A percentile compares a stretch with the other conserved stretches of the same genome.
These are phyloP conservation scores for Amoebophrya sp. DNA, from an alignment of 169 alveolate genomes.

Conservation along the genomic window DNA sequence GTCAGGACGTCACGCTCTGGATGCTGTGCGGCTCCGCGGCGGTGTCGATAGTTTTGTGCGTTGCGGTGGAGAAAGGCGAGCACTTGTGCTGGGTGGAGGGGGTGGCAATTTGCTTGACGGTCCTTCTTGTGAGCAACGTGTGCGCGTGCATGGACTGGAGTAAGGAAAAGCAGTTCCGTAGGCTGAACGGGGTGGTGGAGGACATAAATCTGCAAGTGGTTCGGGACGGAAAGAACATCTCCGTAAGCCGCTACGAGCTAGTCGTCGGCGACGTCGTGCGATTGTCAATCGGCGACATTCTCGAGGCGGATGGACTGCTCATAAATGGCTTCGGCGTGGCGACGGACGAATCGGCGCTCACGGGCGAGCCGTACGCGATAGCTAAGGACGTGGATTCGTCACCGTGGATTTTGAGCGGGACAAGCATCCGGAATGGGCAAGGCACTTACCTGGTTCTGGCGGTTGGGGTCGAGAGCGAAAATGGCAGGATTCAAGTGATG, in stretches of 20 bases:
- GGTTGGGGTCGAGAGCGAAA: background rate
- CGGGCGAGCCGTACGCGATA: slow-evolving; percentile 59
- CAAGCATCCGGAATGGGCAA: background rate
- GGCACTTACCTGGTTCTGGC: slow-evolving; percentile 8
- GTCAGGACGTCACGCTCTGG: background rate
- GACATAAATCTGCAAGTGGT: slow-evolving; percentile 25
- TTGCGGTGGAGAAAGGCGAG: background rate
- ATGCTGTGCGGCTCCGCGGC: background rate
- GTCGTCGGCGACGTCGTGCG: background rate
- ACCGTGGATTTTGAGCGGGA: background rate
- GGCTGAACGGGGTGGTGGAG: slow-evolving; percentile 41
- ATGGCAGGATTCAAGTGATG: background rate
- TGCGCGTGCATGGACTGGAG: slow-evolving; percentile 48
- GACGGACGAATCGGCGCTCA: slow-evolving; percentile 53
- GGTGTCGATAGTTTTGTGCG: background rate
- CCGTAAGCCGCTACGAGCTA: background rate
- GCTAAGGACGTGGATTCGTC: slow-evolving; percentile 31
- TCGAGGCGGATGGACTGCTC: slow-evolving; percentile 55
- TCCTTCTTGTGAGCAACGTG: slow-evolving; percentile 52
- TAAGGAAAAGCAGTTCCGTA: slow-evolving; percentile 55
- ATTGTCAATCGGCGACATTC: slow-evolving; percentile 52
- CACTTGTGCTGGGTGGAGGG: slow-evolving; percentile 46
- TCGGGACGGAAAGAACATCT: slow-evolving; percentile 27
- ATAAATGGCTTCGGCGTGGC: slow-evolving; percentile 46
- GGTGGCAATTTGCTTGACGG: slow-evolving; percentile 59